Evolutionary conservation across 257 asterid species (phyloP).

Genomic region (Petunia secreta): DNA sequence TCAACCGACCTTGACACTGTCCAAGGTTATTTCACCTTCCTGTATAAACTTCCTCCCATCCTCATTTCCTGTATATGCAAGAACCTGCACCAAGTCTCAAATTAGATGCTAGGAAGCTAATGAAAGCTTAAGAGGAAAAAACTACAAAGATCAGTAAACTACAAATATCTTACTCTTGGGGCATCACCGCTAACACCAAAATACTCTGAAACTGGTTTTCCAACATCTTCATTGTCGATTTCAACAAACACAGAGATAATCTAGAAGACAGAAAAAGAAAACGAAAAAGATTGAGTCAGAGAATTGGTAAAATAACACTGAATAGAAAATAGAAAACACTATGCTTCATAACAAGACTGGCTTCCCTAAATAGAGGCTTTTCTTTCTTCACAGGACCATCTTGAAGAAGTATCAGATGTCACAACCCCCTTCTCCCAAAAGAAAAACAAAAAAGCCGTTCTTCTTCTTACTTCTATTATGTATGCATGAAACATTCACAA

Average conservation of each 20-base stretch:
- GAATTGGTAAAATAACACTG: neutral
- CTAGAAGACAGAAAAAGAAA: constrained; percentile 43
- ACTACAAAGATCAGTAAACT: neutral
- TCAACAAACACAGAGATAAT: constrained; percentile 74
- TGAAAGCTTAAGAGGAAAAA: neutral
- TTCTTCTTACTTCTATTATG: neutral
- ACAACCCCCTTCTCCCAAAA: neutral
- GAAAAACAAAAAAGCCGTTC: neutral
- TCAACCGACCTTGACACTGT: constrained; percentile 64
- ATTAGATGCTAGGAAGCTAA: constrained; percentile 12
- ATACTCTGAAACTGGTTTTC: constrained; percentile 76
- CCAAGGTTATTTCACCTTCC: constrained; percentile 70
- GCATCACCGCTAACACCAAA: constrained; percentile 74
- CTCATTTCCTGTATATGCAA: constrained; percentile 92
- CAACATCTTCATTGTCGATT: constrained; percentile 82
- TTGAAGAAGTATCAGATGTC: neutral
- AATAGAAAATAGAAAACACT: neutral
- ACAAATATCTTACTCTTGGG: constrained; percentile 54
- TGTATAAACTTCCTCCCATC: constrained; percentile 78
- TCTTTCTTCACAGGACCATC: constrained; percentile 10
- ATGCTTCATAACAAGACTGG: neutral
- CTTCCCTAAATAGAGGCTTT: neutral
- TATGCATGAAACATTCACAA: neutral
- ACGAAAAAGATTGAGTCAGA: constrained; percentile 19
- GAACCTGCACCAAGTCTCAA: constrained; percentile 57